These are phyloP conservation scores for Saccharomycopsis phalli DNA, from an alignment of 1,139 yeast genomes.

Conservation along the genomic window DNA sequence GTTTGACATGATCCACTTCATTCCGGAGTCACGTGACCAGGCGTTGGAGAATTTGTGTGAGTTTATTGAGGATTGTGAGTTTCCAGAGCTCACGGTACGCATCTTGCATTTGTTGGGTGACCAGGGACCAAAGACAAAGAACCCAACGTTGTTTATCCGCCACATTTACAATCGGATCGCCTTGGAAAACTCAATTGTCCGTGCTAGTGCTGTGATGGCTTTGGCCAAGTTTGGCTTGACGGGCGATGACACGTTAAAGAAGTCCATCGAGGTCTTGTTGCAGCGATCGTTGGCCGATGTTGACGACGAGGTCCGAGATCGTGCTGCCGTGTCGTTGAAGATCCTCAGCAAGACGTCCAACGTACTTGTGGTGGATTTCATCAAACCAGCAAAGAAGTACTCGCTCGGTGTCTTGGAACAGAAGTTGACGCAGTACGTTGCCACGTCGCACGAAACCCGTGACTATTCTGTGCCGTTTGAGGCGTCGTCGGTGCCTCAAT, in stretches of 20 bases:
- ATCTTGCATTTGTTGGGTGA: conserved; percentile 85
- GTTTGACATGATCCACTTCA: conserved; percentile 79
- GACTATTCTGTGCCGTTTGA: conserved; percentile 64
- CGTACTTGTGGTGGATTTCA: conserved; percentile 35
- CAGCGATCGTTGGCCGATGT: conserved; percentile 79
- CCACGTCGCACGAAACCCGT: conserved; percentile 44
- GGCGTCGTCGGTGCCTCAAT: conserved; percentile 44
- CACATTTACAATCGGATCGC: conserved; percentile 96
- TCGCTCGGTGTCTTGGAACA: conserved; percentile 72
- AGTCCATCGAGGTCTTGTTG: conserved; percentile 67
- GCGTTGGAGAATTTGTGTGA: conserved; percentile 90
- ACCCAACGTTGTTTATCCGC: conserved; percentile 88
- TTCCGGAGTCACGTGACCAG: conserved; percentile 77
- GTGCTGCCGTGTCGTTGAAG: conserved; percentile 81
- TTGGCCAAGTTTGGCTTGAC: conserved; percentile 79
- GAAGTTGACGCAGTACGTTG: conserved; percentile 65
- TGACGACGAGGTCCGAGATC: conserved; percentile 97
- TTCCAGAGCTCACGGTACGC: conserved; percentile 84
- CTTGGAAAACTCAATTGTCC: conserved; percentile 85
- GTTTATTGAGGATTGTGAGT: conserved; percentile 97
- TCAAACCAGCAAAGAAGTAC: conserved; percentile 61
- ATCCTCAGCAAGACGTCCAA: conserved; percentile 38
- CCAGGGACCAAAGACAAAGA: conserved; percentile 83
- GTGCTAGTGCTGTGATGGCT: conserved; percentile 93
- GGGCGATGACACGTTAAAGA: conserved; percentile 57